Conservation (phyloP, 108 stramenopile species). For the Thalassiosira profunda region DNA sequence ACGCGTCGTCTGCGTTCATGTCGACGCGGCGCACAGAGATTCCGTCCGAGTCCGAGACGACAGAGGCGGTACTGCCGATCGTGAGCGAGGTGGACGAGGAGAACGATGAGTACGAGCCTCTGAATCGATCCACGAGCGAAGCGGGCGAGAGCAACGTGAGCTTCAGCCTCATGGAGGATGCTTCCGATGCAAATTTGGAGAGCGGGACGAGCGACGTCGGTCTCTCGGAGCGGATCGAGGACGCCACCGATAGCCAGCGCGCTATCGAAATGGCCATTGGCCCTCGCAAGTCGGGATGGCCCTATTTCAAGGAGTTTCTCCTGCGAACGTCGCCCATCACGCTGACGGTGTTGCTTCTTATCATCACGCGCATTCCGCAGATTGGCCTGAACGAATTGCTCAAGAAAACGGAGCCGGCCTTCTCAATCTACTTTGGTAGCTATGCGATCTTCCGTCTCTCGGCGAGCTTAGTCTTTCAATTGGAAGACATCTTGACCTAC, state of each 20-base stretch:
- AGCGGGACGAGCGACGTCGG: too few species aligned
- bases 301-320: slow-evolving; percentile 51
- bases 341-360: slow-evolving; percentile 54
- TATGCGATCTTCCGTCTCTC: slow-evolving; percentile 61
- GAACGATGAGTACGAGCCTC: too few species aligned
- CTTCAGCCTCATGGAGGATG: too few species aligned
- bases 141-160: too few species aligned
- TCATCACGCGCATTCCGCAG: slow-evolving; percentile 54
- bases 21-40: too few species aligned
- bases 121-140: too few species aligned
- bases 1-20: too few species aligned
- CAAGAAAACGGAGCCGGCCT: slow-evolving; percentile 41
- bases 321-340: slow-evolving; percentile 61
- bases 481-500: slow-evolving; percentile 62
- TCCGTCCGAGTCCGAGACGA: too few species aligned
- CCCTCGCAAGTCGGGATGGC: slow-evolving; percentile 55
- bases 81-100: too few species aligned
- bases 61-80: too few species aligned
- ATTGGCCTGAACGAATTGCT: slow-evolving; percentile 55
- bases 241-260: neutral
- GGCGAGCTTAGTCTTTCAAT: slow-evolving; percentile 59
- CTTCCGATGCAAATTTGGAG: too few species aligned
- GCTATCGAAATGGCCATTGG: slow-evolving; percentile 51
- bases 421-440: slow-evolving; percentile 58
- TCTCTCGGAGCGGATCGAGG: too few species aligned